phyloP scores from a whole-genome alignment of 371 early-diverging fungal species.

The Lichtheimia hyalospora region DNA sequence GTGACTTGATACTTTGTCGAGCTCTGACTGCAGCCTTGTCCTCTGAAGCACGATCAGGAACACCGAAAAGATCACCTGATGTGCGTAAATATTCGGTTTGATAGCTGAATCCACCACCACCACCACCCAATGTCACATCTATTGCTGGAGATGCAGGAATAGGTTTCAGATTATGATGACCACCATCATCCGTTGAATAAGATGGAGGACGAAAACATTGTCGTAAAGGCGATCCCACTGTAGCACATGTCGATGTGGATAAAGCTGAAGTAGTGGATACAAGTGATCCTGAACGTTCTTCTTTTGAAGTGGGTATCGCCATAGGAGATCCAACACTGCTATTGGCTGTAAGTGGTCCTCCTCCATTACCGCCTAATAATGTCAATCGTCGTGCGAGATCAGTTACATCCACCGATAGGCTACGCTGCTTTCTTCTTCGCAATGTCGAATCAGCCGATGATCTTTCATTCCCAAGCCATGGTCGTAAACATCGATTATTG shows the following conservation, averaged over 20 bases:
- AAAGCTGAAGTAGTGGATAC: no score
- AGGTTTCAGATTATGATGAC: not conserved
- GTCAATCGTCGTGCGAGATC: conserved; percentile 9
- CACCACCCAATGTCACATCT: not conserved
- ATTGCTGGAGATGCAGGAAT: not conserved
- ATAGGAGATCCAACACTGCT: not conserved
- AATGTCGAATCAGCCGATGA: no score
- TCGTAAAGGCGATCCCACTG: conserved; percentile 11
- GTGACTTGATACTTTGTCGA: conserved; percentile 36
- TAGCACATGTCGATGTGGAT: not conserved
- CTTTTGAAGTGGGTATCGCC: conserved; percentile 1
- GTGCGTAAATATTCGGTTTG: conserved; percentile 18
- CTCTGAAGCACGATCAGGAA: conserved; percentile 9
- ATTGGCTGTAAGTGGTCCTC: not conserved
- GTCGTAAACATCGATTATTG: not conserved
- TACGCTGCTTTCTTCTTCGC: conserved; percentile 4
- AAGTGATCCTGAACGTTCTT: conserved; percentile 1
- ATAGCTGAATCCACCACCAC: not conserved
- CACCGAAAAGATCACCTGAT: conserved; percentile 16
- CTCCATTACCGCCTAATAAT: not conserved
- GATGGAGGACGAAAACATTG: conserved; percentile 9
- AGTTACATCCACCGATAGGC: conserved; percentile 7
- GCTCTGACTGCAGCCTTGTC: conserved; percentile 18
- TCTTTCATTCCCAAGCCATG: no score
- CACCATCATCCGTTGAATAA: no score